These are phyloP conservation scores for Aspergillus ruber DNA, from an alignment of 2,329 filamentous ascomycete genomes.

Conservation along the genomic window DNA sequence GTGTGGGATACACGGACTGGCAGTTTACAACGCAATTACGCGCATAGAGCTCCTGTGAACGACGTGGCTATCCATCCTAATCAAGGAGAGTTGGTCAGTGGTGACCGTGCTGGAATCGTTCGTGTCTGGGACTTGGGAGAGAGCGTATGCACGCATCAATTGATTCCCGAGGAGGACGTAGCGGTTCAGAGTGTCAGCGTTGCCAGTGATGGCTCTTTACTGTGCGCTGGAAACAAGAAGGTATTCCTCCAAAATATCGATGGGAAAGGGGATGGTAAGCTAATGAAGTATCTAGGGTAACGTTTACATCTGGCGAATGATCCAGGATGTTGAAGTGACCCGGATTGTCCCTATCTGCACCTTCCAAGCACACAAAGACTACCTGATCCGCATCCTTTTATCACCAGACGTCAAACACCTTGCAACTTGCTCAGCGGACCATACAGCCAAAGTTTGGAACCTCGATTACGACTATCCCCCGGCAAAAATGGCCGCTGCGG, in stretches of 20 bases:
- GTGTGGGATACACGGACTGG: slow-evolving; percentile 91
- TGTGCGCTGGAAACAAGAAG: slow-evolving; percentile 88
- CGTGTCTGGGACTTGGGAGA: slow-evolving; percentile 94
- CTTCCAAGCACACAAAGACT: slow-evolving; percentile 85
- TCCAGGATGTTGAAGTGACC: slow-evolving; percentile 74
- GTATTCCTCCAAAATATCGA: slow-evolving; percentile 43
- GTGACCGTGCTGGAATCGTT: slow-evolving; percentile 86
- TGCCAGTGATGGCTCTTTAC: slow-evolving; percentile 83
- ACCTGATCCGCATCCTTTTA: slow-evolving; percentile 84
- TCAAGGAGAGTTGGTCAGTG: slow-evolving; percentile 95
- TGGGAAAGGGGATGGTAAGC: background rate
- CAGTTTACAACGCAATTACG: slow-evolving; percentile 85
- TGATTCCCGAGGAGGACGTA: slow-evolving; percentile 94
- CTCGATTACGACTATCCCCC: slow-evolving; percentile 60
- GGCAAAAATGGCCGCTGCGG: slow-evolving; percentile 29
- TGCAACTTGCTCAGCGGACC: slow-evolving; percentile 87
- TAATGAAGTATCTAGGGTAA: slow-evolving; percentile 62
- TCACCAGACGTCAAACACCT: slow-evolving; percentile 92
- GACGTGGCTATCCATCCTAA: slow-evolving; percentile 99
- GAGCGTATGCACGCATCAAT: slow-evolving; percentile 92
- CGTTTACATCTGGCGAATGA: slow-evolving; percentile 93
- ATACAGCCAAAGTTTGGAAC: slow-evolving; percentile 94
- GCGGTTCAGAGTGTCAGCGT: slow-evolving; percentile 92
- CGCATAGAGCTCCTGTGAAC: slow-evolving; percentile 81
- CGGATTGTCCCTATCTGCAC: slow-evolving; percentile 80